Evolutionary conservation across 345 rosid genomes (phyloP).

Genomic region (Camelina hispida): DNA sequence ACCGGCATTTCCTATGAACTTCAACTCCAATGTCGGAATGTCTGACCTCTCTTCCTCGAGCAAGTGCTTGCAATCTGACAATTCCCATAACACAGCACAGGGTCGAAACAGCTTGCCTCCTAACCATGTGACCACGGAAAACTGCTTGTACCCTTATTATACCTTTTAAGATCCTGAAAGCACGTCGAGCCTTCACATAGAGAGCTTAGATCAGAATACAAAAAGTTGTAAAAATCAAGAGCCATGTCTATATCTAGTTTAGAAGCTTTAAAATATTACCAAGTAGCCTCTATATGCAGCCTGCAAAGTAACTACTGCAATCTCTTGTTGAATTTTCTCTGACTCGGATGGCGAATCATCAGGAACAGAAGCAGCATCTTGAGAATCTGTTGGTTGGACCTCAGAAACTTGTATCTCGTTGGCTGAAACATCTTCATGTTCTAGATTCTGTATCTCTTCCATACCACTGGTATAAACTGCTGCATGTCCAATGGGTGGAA

Average conservation of each 20-base stretch:
- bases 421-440: slow-evolving; percentile 50
- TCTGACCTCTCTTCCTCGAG: slow-evolving; percentile 40
- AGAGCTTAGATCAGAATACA: slow-evolving; percentile 2
- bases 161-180: slow-evolving; percentile 48
- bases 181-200: slow-evolving; percentile 41
- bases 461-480: slow-evolving; percentile 32
- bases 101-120: slow-evolving; percentile 50
- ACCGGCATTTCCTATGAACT: slow-evolving; percentile 33
- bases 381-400: slow-evolving; percentile 47
- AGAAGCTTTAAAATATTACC: slow-evolving; percentile 32
- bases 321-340: slow-evolving; percentile 59
- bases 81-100: slow-evolving; percentile 44
- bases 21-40: slow-evolving; percentile 39
- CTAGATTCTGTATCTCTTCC: slow-evolving; percentile 49
- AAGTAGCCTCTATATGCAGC: slow-evolving; percentile 62
- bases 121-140: slow-evolving; percentile 55
- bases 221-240: not conserved
- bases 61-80: slow-evolving; percentile 48
- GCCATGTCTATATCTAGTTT: not conserved
- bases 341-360: slow-evolving; percentile 50
- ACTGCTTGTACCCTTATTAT: slow-evolving; percentile 54
- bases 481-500: slow-evolving; percentile 51
- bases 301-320: slow-evolving; percentile 72
- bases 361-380: slow-evolving; percentile 27
- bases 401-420: slow-evolving; percentile 47